Conservation (phyloP, 345 rosid genomes). For the Brassica rapa region DNA sequence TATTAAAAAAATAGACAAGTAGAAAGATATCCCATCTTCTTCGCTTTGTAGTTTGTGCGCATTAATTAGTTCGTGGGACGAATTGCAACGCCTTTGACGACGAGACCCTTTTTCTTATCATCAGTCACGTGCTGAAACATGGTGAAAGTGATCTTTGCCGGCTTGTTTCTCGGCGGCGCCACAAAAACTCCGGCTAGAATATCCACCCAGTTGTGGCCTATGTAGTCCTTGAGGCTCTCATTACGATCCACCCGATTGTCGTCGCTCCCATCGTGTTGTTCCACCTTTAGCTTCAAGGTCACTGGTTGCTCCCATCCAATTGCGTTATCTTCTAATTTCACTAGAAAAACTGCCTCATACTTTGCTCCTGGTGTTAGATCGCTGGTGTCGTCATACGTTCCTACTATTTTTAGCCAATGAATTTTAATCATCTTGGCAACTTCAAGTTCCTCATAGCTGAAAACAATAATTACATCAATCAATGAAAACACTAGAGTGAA, state of each 20-base stretch:
- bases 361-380: conserved; percentile 48
- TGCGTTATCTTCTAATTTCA: conserved; percentile 44
- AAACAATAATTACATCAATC: neutral
- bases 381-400: conserved; percentile 32
- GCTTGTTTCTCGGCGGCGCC: conserved; percentile 18
- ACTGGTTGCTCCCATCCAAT: conserved; percentile 57
- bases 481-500: neutral
- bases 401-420: conserved; percentile 55
- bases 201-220: conserved; percentile 54
- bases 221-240: conserved; percentile 41
- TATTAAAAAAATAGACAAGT: neutral
- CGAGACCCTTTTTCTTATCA: conserved; percentile 55
- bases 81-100: conserved; percentile 53
- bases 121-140: conserved; percentile 44
- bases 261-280: conserved; percentile 35
- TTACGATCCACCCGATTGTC: conserved; percentile 17
- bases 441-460: conserved; percentile 27
- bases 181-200: conserved; percentile 48
- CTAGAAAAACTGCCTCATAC: conserved; percentile 47
- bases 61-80: conserved; percentile 42
- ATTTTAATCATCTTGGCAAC: conserved; percentile 44
- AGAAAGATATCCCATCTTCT: neutral
- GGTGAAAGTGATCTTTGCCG: conserved; percentile 40
- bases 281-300: conserved; percentile 38
- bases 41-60: neutral